Conservation (phyloP, 208 protist genomes). For the Wallacemonas rigidus region DNA sequence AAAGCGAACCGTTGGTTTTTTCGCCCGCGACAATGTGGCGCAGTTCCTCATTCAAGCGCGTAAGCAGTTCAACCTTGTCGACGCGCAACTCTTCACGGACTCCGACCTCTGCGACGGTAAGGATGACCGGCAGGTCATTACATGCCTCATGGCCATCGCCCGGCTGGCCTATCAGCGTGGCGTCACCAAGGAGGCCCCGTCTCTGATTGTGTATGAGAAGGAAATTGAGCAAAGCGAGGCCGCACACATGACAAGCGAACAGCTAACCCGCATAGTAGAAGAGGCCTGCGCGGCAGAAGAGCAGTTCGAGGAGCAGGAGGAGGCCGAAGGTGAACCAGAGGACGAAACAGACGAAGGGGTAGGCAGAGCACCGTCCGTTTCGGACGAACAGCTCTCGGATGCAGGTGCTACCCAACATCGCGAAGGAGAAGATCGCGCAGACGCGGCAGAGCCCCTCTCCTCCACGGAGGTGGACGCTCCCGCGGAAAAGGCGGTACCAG, state of each 20-base stretch:
- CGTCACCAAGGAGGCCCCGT: conserved; percentile 33
- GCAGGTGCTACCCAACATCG: not conserved
- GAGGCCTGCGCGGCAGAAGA: conserved; percentile 21
- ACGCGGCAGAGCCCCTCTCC: not conserved
- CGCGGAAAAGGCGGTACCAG: not conserved
- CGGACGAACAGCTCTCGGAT: too few species aligned
- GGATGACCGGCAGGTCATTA: conserved; percentile 73
- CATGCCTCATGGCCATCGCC: conserved; percentile 72
- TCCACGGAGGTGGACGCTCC: not conserved
- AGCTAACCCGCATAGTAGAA: conserved; percentile 38
- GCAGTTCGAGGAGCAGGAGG: not conserved
- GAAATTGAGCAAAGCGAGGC: conserved; percentile 50
- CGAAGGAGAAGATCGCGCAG: not conserved
- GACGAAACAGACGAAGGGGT: too few species aligned
- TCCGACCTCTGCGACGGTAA: conserved; percentile 78
- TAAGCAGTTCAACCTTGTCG: conserved; percentile 42
- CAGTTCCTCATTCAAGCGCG: conserved; percentile 50
- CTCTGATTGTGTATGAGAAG: conserved; percentile 59
- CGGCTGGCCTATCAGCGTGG: conserved; percentile 57
- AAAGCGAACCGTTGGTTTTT: conserved; percentile 66
- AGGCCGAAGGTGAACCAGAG: not conserved
- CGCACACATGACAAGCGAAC: conserved; percentile 30
- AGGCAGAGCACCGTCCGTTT: too few species aligned
- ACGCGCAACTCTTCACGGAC: conserved; percentile 73
- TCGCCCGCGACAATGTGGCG: conserved; percentile 74